Conservation (phyloP, 2,329 filamentous ascomycete genomes). For the Nannizziopsis barbatae region DNA sequence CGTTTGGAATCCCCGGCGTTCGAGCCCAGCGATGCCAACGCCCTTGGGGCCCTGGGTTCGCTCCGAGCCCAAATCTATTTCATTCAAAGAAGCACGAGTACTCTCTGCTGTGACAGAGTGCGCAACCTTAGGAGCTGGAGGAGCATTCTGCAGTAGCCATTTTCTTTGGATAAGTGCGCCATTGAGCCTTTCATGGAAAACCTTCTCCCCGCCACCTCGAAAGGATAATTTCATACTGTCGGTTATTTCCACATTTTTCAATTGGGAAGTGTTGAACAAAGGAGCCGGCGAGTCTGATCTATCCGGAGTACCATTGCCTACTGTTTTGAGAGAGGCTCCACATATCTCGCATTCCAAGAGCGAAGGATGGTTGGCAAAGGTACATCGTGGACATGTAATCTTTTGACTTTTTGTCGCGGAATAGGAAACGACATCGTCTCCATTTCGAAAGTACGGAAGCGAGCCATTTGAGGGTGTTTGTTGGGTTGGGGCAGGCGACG, state of each 20-base stretch:
- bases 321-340: slow-evolving; percentile 58
- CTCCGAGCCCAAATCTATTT: slow-evolving; percentile 18
- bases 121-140: slow-evolving; percentile 60
- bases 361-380: slow-evolving; percentile 85
- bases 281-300: slow-evolving; percentile 72
- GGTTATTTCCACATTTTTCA: slow-evolving; percentile 47
- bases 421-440: background rate
- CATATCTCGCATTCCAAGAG: slow-evolving; percentile 83
- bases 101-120: slow-evolving; percentile 18
- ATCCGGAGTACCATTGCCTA: slow-evolving; percentile 26
- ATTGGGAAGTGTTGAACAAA: slow-evolving; percentile 38
- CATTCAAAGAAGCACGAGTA: slow-evolving; percentile 12
- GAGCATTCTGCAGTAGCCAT: slow-evolving; percentile 85
- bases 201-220: slow-evolving; percentile 73
- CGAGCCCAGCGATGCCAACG: slow-evolving; percentile 83
- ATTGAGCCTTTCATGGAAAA: slow-evolving; percentile 82
- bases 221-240: slow-evolving; percentile 89
- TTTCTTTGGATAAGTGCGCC: slow-evolving; percentile 82
- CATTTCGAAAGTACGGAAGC: slow-evolving; percentile 8
- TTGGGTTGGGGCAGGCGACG: background rate
- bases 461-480: background rate
- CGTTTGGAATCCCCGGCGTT: slow-evolving; percentile 70
- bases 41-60: slow-evolving; percentile 41
- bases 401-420: slow-evolving; percentile 18
- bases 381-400: slow-evolving; percentile 66